Evolutionary conservation across 805 yeast genomes (phyloP).

Genomic region (Scheffersomyces amazonensis): DNA sequence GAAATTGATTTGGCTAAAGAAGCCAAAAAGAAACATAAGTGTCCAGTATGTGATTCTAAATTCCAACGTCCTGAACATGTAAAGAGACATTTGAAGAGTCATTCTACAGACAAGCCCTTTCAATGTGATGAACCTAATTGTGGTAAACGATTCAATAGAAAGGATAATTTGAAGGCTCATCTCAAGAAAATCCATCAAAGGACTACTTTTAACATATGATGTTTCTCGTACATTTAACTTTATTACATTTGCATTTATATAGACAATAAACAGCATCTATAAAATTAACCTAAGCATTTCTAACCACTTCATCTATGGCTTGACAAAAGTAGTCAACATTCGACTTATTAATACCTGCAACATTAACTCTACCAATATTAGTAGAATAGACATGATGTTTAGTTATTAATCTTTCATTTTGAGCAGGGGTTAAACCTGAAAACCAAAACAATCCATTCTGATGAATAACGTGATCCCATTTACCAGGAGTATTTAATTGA

Average conservation of each 20-base stretch:
- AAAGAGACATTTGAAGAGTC: constrained; percentile 58
- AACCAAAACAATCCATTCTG: constrained; percentile 46
- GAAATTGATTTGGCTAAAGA: constrained; percentile 13
- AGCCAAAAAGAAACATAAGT: constrained; percentile 57
- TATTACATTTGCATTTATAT: background rate
- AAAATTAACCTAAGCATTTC: constrained; percentile 7
- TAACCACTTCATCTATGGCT: constrained; percentile 36
- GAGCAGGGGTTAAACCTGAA: constrained; percentile 35
- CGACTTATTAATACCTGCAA: constrained; percentile 41
- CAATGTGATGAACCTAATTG: constrained; percentile 51
- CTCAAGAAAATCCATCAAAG: constrained; percentile 56
- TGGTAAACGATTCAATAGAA: constrained; percentile 55
- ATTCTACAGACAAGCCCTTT: constrained; percentile 56
- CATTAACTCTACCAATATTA: constrained; percentile 39
- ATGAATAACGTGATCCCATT: constrained; percentile 34
- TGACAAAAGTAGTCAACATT: constrained; percentile 36
- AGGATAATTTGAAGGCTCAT: constrained; percentile 60
- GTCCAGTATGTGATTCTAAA: constrained; percentile 60
- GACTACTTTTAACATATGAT: background rate
- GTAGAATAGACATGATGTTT: constrained; percentile 39
- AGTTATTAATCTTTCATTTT: constrained; percentile 26
- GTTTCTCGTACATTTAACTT: too few relatives aligned
- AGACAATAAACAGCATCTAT: background rate
- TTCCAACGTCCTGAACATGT: constrained; percentile 76
- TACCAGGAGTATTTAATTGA: constrained; percentile 40